Evolutionary conservation across 495 filamentous ascomycete species (phyloP), one percentile per base, ranked within the genome.

Genomic region (Penicillium antarcticum): DNA sequence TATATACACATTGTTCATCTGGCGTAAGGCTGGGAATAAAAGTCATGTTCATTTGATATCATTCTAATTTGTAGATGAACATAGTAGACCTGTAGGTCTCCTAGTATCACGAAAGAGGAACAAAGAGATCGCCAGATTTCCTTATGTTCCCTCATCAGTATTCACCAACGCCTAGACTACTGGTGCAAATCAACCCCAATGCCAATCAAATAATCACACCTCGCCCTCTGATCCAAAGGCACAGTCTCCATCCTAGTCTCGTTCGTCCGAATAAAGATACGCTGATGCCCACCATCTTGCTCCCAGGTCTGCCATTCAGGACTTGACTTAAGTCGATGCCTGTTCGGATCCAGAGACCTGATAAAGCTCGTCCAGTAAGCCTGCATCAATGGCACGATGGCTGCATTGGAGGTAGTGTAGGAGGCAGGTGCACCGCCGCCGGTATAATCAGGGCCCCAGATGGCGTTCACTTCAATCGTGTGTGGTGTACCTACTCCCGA

Each of bases 281-380:
- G 70, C 46, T 65, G 56, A 51, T 70, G 68, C 18, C 56, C 67
- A 11, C 56, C 41, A 19, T 45, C 48, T 6, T 56, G 46, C 0
- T 57, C 64, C 77, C 77, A 82, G 23, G 61, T 59, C 42, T 68
- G 45, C 83, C 82, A 86, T 42, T 61, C 60, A 4, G 80, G 80
- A 46, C 69, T 68, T 1, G 63, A 72, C 6, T 56, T 16, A 18
- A 66, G 44, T 32, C 75, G 72, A 45, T 70, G 58, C 17, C 53
- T 79, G 58, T 90, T 88, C 18, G 87, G 87, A 66, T 90, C 71
- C 49, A 81, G 78, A 1, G 73, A 72, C 43, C 76, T 67, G 49
- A 88, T 82, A 61, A 88, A 90, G 54, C 82, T 86, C 1, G 80
- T 76, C 84, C 82, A 87, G 60, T 88, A 88, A 0, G 72, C 76